Conservation (phyloP, 306 rosid genomes). For the Lagenaria siceraria region DNA sequence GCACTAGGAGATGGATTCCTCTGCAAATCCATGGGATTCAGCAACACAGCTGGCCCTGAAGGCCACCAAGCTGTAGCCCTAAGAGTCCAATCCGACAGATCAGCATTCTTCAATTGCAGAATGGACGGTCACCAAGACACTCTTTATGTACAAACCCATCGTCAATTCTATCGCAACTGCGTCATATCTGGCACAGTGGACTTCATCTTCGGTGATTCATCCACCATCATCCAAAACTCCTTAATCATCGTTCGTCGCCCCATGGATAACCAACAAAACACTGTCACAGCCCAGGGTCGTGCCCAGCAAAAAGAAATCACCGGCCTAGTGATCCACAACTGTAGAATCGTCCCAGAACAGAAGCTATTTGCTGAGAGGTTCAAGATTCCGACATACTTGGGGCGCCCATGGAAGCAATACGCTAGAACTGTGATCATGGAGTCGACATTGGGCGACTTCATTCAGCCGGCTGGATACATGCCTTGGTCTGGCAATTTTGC, state of each 20-base stretch:
- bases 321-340: constrained; percentile 44
- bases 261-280: constrained; percentile 21
- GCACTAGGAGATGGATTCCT: constrained; percentile 30
- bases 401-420: constrained; percentile 52
- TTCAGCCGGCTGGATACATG: constrained; percentile 23
- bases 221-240: constrained; percentile 43
- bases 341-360: constrained; percentile 34
- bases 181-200: constrained; percentile 66
- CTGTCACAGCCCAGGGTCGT: constrained; percentile 45
- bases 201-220: constrained; percentile 52
- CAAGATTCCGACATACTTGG: constrained; percentile 28
- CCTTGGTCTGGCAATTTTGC: constrained; percentile 26
- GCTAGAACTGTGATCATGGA: constrained; percentile 47
- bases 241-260: constrained; percentile 40
- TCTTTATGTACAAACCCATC: constrained; percentile 34
- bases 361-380: constrained; percentile 22
- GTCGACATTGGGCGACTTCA: constrained; percentile 30
- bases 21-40: constrained; percentile 36
- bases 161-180: constrained; percentile 70
- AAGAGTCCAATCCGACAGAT: constrained; percentile 36
- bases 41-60: constrained; percentile 51
- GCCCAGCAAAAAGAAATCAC: neutral
- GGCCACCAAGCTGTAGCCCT: constrained; percentile 82
- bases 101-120: constrained; percentile 44
- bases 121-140: constrained; percentile 64